A percentile compares a stretch with the other conserved stretches of the same genome.
These are phyloP conservation scores for Ilex aquifolium DNA, from an alignment of 257 asterid species.

Conservation along the genomic window DNA sequence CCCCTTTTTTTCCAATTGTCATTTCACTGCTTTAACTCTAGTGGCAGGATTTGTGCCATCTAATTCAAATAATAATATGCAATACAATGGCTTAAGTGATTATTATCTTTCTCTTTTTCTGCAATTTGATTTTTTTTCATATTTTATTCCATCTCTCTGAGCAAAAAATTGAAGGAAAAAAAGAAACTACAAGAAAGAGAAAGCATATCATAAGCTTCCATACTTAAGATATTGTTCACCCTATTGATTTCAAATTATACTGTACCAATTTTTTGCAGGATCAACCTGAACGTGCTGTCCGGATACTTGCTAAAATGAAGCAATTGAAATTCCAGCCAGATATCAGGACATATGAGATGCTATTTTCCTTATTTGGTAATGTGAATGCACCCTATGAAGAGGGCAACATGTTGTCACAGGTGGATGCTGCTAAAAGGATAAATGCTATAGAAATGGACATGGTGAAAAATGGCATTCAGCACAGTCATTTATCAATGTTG, in stretches of 20 bases:
- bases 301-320: slow-evolving; percentile 55
- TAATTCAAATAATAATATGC: too few species aligned
- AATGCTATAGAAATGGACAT: slow-evolving; percentile 78
- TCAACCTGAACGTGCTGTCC: slow-evolving; percentile 69
- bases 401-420: slow-evolving; percentile 52
- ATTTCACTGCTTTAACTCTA: too few species aligned
- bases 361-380: slow-evolving; percentile 74
- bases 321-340: slow-evolving; percentile 44
- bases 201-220: background rate
- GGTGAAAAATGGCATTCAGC: slow-evolving; percentile 69
- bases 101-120: too few species aligned
- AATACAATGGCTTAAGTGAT: too few species aligned
- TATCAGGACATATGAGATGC: slow-evolving; percentile 65
- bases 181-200: background rate
- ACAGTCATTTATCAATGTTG: slow-evolving; percentile 52
- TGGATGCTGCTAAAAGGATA: slow-evolving; percentile 65
- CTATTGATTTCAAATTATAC: slow-evolving; percentile 5
- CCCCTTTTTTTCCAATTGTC: too few species aligned
- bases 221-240: background rate
- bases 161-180: background rate
- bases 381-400: slow-evolving; percentile 75
- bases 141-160: background rate
- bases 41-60: too few species aligned
- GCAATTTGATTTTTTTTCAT: too few species aligned
- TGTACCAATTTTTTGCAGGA: slow-evolving; percentile 54